Base-by-base conservation (phyloP, 352 stramenopile species). In the Hyaloperonospora brassicae region DNA sequence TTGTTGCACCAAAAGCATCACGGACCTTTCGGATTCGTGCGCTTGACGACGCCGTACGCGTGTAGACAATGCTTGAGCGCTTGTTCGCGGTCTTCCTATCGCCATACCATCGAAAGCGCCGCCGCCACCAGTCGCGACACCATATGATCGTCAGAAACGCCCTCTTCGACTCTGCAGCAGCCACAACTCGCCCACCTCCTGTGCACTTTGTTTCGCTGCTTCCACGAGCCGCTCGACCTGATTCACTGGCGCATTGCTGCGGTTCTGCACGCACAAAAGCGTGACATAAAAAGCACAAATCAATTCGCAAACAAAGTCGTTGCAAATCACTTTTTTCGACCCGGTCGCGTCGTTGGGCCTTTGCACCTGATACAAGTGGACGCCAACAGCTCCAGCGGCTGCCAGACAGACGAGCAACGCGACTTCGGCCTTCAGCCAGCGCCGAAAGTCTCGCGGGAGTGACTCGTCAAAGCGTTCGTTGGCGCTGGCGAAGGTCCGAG, bases 31-130 rank as follows among this genome's bases (percentile, higher is more conserved):
- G 62, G 57, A 47, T 89, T 92, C 25, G 73, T 89, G 41, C 60
- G 64, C 48, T 83, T 79, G 46, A 73, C 57, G 42, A 89, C 73
- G 21, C 76, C 51, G 56, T 89, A 88, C 3, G 79, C 77, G 23
- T 86, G 77, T 27, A 86, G 63, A 55, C 69, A 84, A 62, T 86
- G 66, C 62, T 79, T 76, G 6, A 89, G 47, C n/a, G 81, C 81
- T 24, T 73, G 60, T 50, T 83, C 50, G 0, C 52, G 67, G 40
- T 89, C 69, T 11, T 73, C 69, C 64, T 68, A 43, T n/a, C n/a
- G n/a, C 14, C 43, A 24, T 63, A 44, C 11, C n/a, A 44, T 24
- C 6, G 13, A 23, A 21, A 24, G 13, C 23, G n/a, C 8, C 12
- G 23, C 21, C 22, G 5, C 14, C 10, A 24, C 5, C n/a, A 22